Evolutionary conservation across 2,329 filamentous ascomycete genomes (phyloP).

Genomic region (Verticillium longisporum): DNA sequence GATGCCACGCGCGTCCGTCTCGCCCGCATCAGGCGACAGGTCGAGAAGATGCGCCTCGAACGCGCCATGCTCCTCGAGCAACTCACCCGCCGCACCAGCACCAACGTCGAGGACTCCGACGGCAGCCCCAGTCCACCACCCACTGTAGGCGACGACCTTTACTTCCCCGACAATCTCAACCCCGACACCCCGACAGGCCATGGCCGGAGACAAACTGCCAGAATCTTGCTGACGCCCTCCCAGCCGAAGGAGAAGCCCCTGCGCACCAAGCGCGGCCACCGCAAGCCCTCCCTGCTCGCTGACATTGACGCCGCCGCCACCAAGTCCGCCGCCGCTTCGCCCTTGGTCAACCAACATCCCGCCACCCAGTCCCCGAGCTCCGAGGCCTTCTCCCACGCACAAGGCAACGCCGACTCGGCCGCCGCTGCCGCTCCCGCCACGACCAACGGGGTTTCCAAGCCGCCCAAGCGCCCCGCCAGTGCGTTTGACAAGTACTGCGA

Average conservation of each 20-base stretch:
- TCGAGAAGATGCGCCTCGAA: slow-evolving; percentile 88
- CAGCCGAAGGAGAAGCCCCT: slow-evolving; percentile 74
- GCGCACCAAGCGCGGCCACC: slow-evolving; percentile 65
- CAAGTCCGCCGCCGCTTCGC: slow-evolving; percentile 29
- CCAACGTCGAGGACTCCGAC: slow-evolving; percentile 71
- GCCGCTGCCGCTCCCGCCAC: slow-evolving; percentile 13
- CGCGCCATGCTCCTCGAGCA: slow-evolving; percentile 70
- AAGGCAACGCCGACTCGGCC: slow-evolving; percentile 27
- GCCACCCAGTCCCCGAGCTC: slow-evolving; percentile 41
- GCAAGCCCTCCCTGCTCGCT: slow-evolving; percentile 48
- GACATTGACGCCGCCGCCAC: slow-evolving; percentile 29
- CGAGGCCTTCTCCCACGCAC: slow-evolving; percentile 45
- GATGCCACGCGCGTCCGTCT: slow-evolving; percentile 76
- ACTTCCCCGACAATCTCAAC: slow-evolving; percentile 10
- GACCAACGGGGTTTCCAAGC: slow-evolving; percentile 33
- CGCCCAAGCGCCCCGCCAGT: slow-evolving; percentile 34
- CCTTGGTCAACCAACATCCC: slow-evolving; percentile 37
- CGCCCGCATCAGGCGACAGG: slow-evolving; percentile 70
- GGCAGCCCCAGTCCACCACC: slow-evolving; percentile 74
- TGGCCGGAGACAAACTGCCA: not conserved
- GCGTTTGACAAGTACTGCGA: slow-evolving; percentile 51
- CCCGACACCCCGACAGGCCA: not conserved
- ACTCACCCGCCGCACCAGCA: slow-evolving; percentile 65
- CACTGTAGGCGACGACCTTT: slow-evolving; percentile 47
- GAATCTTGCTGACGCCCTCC: not conserved